Evolutionary conservation across 257 asterid genomes (phyloP).

Genomic region (Solanum sparsipilum): DNA sequence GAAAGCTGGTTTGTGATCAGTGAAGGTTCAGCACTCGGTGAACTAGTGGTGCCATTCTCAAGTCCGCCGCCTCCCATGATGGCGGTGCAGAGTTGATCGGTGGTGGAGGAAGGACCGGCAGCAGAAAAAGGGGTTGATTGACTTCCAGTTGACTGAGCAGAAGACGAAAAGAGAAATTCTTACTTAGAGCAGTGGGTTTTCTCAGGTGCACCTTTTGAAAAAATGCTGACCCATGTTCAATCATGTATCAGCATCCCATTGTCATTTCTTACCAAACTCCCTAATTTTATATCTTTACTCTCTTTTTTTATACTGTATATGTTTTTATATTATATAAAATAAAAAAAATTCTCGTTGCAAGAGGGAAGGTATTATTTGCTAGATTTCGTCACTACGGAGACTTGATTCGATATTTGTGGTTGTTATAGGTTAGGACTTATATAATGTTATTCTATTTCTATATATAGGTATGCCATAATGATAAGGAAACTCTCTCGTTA

Average conservation of each 20-base stretch:
- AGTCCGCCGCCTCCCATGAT: conserved; percentile 37
- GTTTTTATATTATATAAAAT: too few species aligned
- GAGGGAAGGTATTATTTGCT: too few species aligned
- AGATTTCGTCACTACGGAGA: too few species aligned
- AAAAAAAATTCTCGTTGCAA: too few species aligned
- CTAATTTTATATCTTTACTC: not conserved
- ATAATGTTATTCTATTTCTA: not conserved
- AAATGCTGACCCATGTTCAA: not conserved
- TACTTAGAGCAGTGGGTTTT: not conserved
- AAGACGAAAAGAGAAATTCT: not conserved
- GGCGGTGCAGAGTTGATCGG: not conserved
- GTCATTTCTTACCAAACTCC: not conserved
- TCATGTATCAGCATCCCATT: not conserved
- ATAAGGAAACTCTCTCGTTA: not conserved
- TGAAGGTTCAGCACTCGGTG: not conserved
- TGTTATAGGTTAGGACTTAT: too few species aligned
- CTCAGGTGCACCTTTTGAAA: not conserved
- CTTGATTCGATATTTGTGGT: too few species aligned
- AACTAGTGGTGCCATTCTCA: not conserved
- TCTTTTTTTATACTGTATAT: too few species aligned
- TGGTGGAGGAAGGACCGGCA: not conserved
- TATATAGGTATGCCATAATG: not conserved
- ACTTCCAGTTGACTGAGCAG: conserved; percentile 7
- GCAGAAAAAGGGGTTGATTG: conserved; percentile 3
- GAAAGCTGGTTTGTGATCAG: conserved; percentile 14